phyloP scores from a whole-genome alignment of 2,329 filamentous ascomycete genomes.

The Periglandula ipomoeae region DNA sequence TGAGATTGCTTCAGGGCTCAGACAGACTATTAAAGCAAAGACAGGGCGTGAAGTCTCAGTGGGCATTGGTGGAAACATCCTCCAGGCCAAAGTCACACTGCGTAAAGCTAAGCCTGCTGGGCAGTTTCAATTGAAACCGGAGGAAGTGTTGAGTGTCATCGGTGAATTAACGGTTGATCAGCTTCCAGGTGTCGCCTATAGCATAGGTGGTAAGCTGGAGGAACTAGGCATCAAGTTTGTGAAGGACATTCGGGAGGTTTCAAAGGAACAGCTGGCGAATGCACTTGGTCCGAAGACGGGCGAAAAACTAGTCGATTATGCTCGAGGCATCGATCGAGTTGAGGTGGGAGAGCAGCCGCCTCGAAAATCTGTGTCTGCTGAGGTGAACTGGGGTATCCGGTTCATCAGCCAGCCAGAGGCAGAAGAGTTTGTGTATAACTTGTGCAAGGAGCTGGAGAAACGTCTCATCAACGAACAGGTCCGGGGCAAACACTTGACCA shows the following conservation, averaged over 20 bases:
- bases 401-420: conserved; percentile 90
- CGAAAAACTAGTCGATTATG: conserved; percentile 81
- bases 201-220: conserved; percentile 78
- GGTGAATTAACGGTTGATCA: conserved; percentile 69
- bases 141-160: conserved; percentile 68
- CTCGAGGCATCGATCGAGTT: conserved; percentile 74
- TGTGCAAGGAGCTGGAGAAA: conserved; percentile 77
- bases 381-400: conserved; percentile 96
- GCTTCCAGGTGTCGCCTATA: conserved; percentile 86
- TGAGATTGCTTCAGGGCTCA: conserved; percentile 54
- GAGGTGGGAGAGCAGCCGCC: conserved; percentile 81
- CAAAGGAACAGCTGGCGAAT: conserved; percentile 65
- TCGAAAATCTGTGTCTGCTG: conserved; percentile 90
- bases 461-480: conserved; percentile 75
- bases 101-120: conserved; percentile 91
- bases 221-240: conserved; percentile 76
- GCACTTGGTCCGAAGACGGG: conserved; percentile 86
- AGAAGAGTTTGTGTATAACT: conserved; percentile 78
- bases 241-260: conserved; percentile 68
- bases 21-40: conserved; percentile 59
- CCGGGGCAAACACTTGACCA: conserved; percentile 77
- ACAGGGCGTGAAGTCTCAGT: conserved; percentile 87
- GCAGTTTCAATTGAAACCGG: conserved; percentile 78
- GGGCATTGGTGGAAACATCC: conserved; percentile 82
- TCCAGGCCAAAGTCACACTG: conserved; percentile 84